A percentile compares a stretch with the other conserved stretches of the same genome.
Evolutionary conservation across 2,329 filamentous ascomycete species (phyloP).

Genomic region (Zasmidium cellare): DNA sequence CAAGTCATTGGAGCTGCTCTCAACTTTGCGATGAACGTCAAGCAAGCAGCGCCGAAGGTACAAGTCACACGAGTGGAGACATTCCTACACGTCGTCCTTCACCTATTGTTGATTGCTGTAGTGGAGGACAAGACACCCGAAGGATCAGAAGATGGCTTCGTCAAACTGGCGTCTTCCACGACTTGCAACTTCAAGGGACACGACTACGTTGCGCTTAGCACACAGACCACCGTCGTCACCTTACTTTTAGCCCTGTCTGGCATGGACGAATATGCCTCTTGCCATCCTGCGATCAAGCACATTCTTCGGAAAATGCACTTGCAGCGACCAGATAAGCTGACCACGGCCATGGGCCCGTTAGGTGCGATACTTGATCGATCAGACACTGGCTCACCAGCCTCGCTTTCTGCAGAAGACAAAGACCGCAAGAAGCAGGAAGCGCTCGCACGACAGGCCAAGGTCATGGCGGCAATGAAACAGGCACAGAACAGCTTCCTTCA

Average conservation of each 20-base stretch:
- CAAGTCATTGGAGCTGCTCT: constrained; percentile 89
- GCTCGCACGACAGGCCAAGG: constrained; percentile 81
- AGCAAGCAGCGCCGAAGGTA: constrained; percentile 69
- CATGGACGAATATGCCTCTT: constrained; percentile 76
- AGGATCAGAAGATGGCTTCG: constrained; percentile 23
- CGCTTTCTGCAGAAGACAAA: constrained; percentile 61
- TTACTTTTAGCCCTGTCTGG: constrained; percentile 51
- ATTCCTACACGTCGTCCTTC: constrained; percentile 87
- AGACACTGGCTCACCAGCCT: constrained; percentile 79
- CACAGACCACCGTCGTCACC: constrained; percentile 43
- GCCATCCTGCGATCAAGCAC: constrained; percentile 78
- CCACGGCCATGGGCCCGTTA: constrained; percentile 61
- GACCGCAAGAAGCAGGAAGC: constrained; percentile 90
- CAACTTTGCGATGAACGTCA: constrained; percentile 72
- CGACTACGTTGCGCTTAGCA: constrained; percentile 1
- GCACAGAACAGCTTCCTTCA: constrained; percentile 95
- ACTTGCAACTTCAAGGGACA: constrained; percentile 9
- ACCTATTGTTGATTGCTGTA: constrained; percentile 82
- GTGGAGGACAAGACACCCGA: constrained; percentile 64
- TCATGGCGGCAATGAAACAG: constrained; percentile 98
- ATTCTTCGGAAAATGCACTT: constrained; percentile 84
- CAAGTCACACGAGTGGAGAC: constrained; percentile 83
- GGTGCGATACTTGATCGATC: constrained; percentile 72
- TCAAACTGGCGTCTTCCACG: constrained; percentile 24
- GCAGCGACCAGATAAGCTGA: constrained; percentile 73